Evolutionary conservation across 441 rosid genomes (phyloP).

Genomic region (Pelargonium cotyledonis): DNA sequence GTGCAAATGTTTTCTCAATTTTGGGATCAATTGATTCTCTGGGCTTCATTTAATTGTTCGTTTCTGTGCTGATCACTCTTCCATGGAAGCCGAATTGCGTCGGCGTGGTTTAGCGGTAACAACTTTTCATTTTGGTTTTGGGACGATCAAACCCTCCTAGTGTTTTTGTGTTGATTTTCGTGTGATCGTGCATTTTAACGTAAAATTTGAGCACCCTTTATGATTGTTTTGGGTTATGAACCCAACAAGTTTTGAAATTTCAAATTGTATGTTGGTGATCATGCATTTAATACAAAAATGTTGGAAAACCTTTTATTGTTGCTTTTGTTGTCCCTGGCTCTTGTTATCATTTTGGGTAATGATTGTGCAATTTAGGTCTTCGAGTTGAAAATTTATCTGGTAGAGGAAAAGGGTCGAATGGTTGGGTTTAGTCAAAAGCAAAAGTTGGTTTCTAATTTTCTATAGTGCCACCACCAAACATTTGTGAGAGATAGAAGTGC

Average conservation of each 20-base stretch:
- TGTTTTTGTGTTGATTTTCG: background rate
- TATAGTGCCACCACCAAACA: background rate
- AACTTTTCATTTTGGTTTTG: background rate
- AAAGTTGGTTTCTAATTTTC: background rate
- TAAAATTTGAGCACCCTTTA: background rate
- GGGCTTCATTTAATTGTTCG: background rate
- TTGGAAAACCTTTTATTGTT: background rate
- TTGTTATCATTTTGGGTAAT: background rate
- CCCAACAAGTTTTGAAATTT: background rate
- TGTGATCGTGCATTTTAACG: too few species aligned
- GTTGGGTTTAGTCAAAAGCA: slow-evolving; percentile 5
- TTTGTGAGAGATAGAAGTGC: background rate
- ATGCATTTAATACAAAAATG: too few species aligned
- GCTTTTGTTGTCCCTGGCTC: too few species aligned
- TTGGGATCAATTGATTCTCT: background rate
- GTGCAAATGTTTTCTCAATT: background rate
- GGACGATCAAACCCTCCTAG: background rate
- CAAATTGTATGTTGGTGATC: too few species aligned
- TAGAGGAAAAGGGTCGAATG: background rate
- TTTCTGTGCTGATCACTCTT: background rate
- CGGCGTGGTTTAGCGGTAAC: background rate
- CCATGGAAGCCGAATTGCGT: slow-evolving; percentile 1
- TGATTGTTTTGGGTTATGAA: background rate
- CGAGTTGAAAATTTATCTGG: background rate
- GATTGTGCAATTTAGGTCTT: background rate